These are phyloP conservation scores for Penicillium dipodomyicola DNA, from an alignment of 495 filamentous ascomycete species.

Conservation along the genomic window DNA sequence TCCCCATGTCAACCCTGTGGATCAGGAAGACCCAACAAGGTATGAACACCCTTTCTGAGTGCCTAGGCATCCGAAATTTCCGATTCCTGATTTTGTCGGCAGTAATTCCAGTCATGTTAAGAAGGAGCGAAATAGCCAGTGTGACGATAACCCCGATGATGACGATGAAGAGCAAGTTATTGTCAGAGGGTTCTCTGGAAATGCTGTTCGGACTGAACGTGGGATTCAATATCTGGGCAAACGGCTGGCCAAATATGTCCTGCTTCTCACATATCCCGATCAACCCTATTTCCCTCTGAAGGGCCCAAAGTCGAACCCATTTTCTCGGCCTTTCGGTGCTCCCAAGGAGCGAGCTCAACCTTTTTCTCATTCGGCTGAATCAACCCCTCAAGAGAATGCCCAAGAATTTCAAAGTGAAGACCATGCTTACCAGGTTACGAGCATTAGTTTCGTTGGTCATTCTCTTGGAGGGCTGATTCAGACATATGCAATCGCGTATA, in stretches of 20 bases:
- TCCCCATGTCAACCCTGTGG: neutral
- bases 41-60: neutral
- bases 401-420: constrained; percentile 28
- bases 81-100: neutral
- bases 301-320: constrained; percentile 47
- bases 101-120: neutral
- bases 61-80: neutral
- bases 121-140: neutral
- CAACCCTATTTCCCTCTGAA: constrained; percentile 76
- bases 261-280: constrained; percentile 87
- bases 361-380: constrained; percentile 7
- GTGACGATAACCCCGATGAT: constrained; percentile 23
- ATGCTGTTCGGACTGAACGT: constrained; percentile 84
- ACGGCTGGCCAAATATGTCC: constrained; percentile 84
- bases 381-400: constrained; percentile 14
- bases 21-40: neutral
- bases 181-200: constrained; percentile 87
- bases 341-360: constrained; percentile 25
- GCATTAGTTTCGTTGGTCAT: constrained; percentile 94
- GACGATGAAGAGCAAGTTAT: constrained; percentile 85
- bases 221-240: constrained; percentile 98
- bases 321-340: constrained; percentile 33
- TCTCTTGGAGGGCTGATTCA: constrained; percentile 90
- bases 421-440: constrained; percentile 81
- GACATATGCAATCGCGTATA: constrained; percentile 95